phyloP scores from a whole-genome alignment of 2,329 filamentous ascomycete species.

The Paecilomyces sp. region DNA sequence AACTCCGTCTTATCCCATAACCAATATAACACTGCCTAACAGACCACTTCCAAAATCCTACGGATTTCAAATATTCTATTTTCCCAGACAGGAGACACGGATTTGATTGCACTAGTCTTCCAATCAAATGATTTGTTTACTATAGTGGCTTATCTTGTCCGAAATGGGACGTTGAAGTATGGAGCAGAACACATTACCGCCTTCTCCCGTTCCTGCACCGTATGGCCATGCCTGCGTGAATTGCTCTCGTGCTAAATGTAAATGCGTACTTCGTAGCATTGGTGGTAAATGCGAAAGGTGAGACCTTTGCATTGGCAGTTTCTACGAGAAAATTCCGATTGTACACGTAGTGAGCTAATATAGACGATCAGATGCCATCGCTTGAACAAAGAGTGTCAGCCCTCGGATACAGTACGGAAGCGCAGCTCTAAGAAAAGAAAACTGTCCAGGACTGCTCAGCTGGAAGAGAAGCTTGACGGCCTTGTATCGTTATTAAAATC shows the following conservation, averaged over 20 bases:
- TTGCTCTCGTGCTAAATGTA: slow-evolving; percentile 17
- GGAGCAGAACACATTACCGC: neutral
- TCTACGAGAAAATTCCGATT: neutral
- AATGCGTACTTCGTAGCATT: slow-evolving; percentile 10
- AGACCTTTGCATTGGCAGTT: neutral
- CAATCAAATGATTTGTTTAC: neutral
- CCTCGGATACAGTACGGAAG: slow-evolving; percentile 26
- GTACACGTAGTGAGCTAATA: neutral
- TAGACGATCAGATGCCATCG: slow-evolving; percentile 30
- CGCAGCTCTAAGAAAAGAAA: slow-evolving; percentile 9
- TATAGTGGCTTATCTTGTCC: neutral
- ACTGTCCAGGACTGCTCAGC: slow-evolving; percentile 11
- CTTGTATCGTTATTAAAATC: slow-evolving; percentile 20
- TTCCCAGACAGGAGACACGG: too few species aligned
- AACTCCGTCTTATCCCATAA: neutral
- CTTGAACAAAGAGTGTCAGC: slow-evolving; percentile 35
- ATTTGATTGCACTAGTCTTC: neutral
- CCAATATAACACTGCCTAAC: neutral
- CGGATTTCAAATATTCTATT: neutral
- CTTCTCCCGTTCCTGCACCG: slow-evolving; percentile 3
- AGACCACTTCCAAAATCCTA: neutral
- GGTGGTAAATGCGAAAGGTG: slow-evolving; percentile 10
- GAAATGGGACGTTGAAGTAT: neutral
- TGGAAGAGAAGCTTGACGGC: slow-evolving; percentile 20
- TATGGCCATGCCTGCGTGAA: slow-evolving; percentile 14